Percentiles rank a stretch among this genome's conserved stretches.
phyloP scores from a whole-genome alignment of 2,329 filamentous ascomycete species.

The Colletotrichum neosansevieriae region DNA sequence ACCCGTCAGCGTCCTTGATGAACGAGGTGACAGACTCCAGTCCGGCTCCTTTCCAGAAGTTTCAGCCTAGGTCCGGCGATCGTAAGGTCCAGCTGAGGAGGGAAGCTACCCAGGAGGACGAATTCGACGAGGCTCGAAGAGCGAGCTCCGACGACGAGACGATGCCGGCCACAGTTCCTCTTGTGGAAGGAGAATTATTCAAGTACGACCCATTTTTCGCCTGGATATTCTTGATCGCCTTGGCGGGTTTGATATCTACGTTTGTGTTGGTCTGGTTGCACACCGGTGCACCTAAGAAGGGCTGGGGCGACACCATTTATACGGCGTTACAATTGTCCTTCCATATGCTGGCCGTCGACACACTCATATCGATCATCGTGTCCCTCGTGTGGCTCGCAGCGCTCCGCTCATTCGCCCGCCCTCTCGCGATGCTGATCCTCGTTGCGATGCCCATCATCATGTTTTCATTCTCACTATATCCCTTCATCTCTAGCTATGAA shows the following conservation, averaged over 20 bases:
- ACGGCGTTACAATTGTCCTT: slow-evolving; percentile 88
- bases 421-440: slow-evolving; percentile 84
- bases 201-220: slow-evolving; percentile 93
- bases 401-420: slow-evolving; percentile 86
- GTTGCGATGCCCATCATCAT: slow-evolving; percentile 88
- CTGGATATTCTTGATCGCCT: slow-evolving; percentile 86
- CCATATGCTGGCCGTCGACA: slow-evolving; percentile 90
- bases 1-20: slow-evolving; percentile 71
- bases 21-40: slow-evolving; percentile 65
- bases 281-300: slow-evolving; percentile 80
- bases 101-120: slow-evolving; percentile 60
- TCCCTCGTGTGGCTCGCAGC: slow-evolving; percentile 92
- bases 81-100: slow-evolving; percentile 56
- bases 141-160: slow-evolving; percentile 54
- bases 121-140: slow-evolving; percentile 57
- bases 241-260: slow-evolving; percentile 87
- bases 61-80: slow-evolving; percentile 56
- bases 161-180: slow-evolving; percentile 60
- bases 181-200: slow-evolving; percentile 76
- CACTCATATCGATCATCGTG: slow-evolving; percentile 87
- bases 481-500: slow-evolving; percentile 89
- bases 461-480: slow-evolving; percentile 90
- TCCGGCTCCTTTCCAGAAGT: slow-evolving; percentile 73
- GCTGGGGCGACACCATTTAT: slow-evolving; percentile 94
- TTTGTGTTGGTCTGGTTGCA: slow-evolving; percentile 92